phyloP scores from a whole-genome alignment of 768 basidiomycete genomes.

The Amanita fuliginea region DNA sequence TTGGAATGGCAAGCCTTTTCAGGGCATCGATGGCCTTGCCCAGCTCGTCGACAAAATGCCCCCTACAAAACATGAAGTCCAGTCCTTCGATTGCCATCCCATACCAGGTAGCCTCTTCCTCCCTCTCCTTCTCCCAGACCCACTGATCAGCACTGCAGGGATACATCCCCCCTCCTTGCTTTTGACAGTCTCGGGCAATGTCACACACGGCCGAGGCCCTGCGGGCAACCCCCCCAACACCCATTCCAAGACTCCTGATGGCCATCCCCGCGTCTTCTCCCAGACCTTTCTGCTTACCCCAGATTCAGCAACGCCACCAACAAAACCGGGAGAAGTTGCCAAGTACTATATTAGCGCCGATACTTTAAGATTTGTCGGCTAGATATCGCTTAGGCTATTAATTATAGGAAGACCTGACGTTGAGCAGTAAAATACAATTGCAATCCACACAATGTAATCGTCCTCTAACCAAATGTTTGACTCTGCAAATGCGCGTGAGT shows the following conservation, averaged over 20 bases:
- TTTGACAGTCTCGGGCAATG: constrained; percentile 71
- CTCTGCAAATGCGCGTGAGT: constrained; percentile 34
- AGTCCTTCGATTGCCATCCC: constrained; percentile 85
- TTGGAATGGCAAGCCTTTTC: constrained; percentile 80
- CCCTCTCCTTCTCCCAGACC: not conserved
- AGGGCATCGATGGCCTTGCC: constrained; percentile 59
- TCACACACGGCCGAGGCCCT: constrained; percentile 56
- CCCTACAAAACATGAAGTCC: constrained; percentile 71
- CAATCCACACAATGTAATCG: not conserved
- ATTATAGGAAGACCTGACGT: not conserved
- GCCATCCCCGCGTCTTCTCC: constrained; percentile 75
- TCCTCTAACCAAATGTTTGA: constrained; percentile 77
- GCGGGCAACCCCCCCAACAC: constrained; percentile 44
- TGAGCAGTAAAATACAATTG: not conserved
- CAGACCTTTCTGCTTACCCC: constrained; percentile 83
- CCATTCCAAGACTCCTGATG: constrained; percentile 47
- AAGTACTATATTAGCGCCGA: constrained; percentile 79
- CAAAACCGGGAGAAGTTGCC: constrained; percentile 60
- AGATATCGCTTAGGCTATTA: constrained; percentile 8
- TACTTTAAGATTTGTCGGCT: constrained; percentile 76
- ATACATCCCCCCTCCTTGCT: constrained; percentile 71
- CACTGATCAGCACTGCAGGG: constrained; percentile 28
- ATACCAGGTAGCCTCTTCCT: constrained; percentile 53
- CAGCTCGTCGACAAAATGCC: constrained; percentile 66
- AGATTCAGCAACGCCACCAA: constrained; percentile 52